Evolutionary conservation across 1,284 basidiomycete species (phyloP).

Genomic region (Mycena sp.): DNA sequence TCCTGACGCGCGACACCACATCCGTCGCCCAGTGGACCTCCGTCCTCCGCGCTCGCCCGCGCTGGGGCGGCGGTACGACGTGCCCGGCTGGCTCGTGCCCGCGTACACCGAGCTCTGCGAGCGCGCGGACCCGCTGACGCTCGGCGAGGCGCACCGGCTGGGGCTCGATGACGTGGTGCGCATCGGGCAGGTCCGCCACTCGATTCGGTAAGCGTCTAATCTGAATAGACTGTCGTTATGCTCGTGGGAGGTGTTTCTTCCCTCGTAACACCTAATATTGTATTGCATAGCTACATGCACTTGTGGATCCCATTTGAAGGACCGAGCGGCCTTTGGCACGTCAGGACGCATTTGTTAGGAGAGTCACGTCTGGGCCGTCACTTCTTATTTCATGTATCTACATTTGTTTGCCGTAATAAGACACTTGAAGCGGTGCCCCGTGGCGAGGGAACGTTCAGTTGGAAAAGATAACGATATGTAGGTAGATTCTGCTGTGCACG

Average conservation of each 20-base stretch:
- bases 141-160: conserved; percentile 24
- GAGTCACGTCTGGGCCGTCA: too few species aligned
- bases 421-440: too few species aligned
- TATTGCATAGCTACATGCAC: too few species aligned
- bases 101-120: conserved; percentile 47
- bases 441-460: too few species aligned
- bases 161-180: conserved; percentile 21
- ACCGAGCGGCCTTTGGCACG: too few species aligned
- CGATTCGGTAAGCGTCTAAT: conserved; percentile 23
- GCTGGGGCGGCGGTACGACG: conserved; percentile 41
- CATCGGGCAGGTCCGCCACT: conserved; percentile 27
- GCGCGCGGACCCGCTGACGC: conserved; percentile 22
- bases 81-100: conserved; percentile 45
- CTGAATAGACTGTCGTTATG: conserved; percentile 20
- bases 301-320: too few species aligned
- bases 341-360: too few species aligned
- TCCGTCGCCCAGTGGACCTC: conserved; percentile 50
- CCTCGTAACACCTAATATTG: too few species aligned
- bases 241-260: conserved; percentile 23
- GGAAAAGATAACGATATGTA: too few species aligned
- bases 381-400: too few species aligned
- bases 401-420: too few species aligned
- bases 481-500: too few species aligned
- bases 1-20: conserved; percentile 38
- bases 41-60: conserved; percentile 46